Conservation (phyloP, 164 flowering plant genomes). For the Umbellularia californica region DNA sequence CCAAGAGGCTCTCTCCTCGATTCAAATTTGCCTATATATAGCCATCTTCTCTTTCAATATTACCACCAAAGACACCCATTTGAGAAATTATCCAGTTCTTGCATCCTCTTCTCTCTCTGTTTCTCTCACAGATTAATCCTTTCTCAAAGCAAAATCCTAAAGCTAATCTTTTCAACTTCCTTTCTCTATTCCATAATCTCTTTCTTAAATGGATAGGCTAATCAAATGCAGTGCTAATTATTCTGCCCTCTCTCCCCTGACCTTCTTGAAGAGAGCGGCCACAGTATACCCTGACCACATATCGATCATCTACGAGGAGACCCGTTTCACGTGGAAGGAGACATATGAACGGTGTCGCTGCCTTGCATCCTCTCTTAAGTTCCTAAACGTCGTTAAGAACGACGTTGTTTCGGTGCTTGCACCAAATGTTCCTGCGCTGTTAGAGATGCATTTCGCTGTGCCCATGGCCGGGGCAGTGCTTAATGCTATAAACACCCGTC, state of each 20-base stretch:
- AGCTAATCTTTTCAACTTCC: too few species aligned
- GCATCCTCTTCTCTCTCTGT: too few species aligned
- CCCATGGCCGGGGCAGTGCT: conserved; percentile 93
- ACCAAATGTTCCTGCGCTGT: conserved; percentile 81
- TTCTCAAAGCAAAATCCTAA: too few species aligned
- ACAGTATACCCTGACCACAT: conserved; percentile 20
- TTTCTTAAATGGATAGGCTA: conserved; percentile 27
- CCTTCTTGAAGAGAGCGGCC: conserved; percentile 30
- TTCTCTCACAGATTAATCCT: too few species aligned
- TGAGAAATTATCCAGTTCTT: too few species aligned
- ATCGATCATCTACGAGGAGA: conserved; percentile 25
- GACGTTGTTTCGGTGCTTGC: conserved; percentile 56
- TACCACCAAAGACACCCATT: too few species aligned
- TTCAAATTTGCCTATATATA: too few species aligned
- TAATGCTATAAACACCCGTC: conserved; percentile 71
- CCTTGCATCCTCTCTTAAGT: conserved; percentile 26
- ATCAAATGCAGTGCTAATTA: conserved; percentile 31
- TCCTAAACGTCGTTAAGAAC: background rate
- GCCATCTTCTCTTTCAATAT: too few species aligned
- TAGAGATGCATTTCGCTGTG: conserved; percentile 93
- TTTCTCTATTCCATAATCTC: too few species aligned
- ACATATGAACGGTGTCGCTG: conserved; percentile 30
- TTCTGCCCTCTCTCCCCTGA: conserved; percentile 32
- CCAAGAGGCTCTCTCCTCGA: too few species aligned
- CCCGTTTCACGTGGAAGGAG: conserved; percentile 28